phyloP scores from a whole-genome alignment of 2,329 filamentous ascomycete genomes.

The Hypoxylon sp. region DNA sequence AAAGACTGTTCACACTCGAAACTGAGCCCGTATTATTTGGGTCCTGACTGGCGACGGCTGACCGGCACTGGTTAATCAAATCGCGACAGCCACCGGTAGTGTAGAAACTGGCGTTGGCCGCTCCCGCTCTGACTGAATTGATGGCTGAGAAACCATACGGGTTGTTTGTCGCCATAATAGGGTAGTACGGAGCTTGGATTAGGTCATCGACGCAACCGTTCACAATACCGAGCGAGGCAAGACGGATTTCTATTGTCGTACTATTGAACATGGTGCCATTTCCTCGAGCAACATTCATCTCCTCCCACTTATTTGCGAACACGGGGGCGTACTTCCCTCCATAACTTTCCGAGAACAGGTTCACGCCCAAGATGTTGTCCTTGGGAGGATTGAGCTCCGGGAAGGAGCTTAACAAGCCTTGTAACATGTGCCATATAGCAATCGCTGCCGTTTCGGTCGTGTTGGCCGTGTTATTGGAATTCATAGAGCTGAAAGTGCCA shows the following conservation, averaged over 20 bases:
- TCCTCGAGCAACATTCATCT: slow-evolving; percentile 72
- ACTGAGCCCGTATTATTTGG: slow-evolving; percentile 70
- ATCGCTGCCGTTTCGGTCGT: slow-evolving; percentile 70
- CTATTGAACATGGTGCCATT: slow-evolving; percentile 63
- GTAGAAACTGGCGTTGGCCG: slow-evolving; percentile 57
- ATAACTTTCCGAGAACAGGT: slow-evolving; percentile 79
- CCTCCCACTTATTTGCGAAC: slow-evolving; percentile 71
- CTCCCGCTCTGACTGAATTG: slow-evolving; percentile 63
- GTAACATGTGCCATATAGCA: slow-evolving; percentile 76
- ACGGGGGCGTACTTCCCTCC: slow-evolving; percentile 78
- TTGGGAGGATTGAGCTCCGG: slow-evolving; percentile 70
- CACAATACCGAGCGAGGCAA: slow-evolving; percentile 77
- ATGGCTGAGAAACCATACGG: slow-evolving; percentile 75
- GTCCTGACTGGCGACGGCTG: slow-evolving; percentile 64
- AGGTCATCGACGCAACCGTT: slow-evolving; percentile 79
- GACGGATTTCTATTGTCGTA: slow-evolving; percentile 66
- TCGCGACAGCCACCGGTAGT: slow-evolving; percentile 54
- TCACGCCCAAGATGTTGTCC: slow-evolving; percentile 66
- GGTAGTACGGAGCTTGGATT: slow-evolving; percentile 71
- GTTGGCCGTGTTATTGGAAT: slow-evolving; percentile 65
- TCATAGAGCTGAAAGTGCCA: slow-evolving; percentile 70
- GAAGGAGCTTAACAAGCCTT: slow-evolving; percentile 72
- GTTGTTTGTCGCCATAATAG: slow-evolving; percentile 73
- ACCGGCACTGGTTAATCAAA: slow-evolving; percentile 51
- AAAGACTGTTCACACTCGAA: slow-evolving; percentile 69